Conservation (phyloP, 2,329 filamentous ascomycete species). For the Curvularia sp. region DNA sequence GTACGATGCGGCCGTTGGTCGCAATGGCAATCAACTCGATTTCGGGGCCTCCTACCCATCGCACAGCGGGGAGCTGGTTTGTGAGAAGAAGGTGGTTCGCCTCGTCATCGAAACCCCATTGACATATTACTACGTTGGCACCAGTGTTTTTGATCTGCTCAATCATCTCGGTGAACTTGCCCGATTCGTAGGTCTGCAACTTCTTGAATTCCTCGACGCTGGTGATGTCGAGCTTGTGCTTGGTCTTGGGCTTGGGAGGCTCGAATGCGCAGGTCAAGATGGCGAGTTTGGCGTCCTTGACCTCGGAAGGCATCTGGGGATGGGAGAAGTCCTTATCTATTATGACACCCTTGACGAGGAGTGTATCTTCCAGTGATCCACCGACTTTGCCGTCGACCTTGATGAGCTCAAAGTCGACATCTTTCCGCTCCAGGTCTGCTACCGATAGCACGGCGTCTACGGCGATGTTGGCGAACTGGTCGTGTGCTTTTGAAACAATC, state of each 20-base stretch:
- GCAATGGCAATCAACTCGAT: constrained; percentile 99
- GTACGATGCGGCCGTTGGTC: constrained; percentile 96
- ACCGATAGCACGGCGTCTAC: constrained; percentile 97
- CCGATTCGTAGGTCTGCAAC: constrained; percentile 91
- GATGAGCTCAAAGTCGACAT: constrained; percentile 98
- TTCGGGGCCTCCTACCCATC: constrained; percentile 98
- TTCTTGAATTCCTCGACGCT: constrained; percentile 98
- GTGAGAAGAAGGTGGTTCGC: constrained; percentile 96
- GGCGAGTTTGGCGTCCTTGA: constrained; percentile 93
- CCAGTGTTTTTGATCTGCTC: constrained; percentile 96
- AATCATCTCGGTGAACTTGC: constrained; percentile 99
- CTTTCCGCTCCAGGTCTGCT: constrained; percentile 92
- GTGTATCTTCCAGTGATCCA: constrained; percentile 87
- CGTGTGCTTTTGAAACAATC: constrained; percentile 98
- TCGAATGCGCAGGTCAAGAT: constrained; percentile 98
- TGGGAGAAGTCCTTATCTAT: constrained; percentile 99
- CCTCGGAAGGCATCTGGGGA: constrained; percentile 97
- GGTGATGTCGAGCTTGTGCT: constrained; percentile 98
- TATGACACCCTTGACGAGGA: constrained; percentile 97
- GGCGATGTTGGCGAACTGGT: constrained; percentile 96
- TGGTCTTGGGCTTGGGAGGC: constrained; percentile 98
- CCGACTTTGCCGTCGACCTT: constrained; percentile 99
- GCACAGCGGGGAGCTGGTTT: constrained; percentile 92
- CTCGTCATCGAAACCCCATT: constrained; percentile 99
- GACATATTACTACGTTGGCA: constrained; percentile 96